Evolutionary conservation across 345 rosid species (phyloP), one percentile per base, ranked within the genome.

Genomic region (Hevea brasiliensis): DNA sequence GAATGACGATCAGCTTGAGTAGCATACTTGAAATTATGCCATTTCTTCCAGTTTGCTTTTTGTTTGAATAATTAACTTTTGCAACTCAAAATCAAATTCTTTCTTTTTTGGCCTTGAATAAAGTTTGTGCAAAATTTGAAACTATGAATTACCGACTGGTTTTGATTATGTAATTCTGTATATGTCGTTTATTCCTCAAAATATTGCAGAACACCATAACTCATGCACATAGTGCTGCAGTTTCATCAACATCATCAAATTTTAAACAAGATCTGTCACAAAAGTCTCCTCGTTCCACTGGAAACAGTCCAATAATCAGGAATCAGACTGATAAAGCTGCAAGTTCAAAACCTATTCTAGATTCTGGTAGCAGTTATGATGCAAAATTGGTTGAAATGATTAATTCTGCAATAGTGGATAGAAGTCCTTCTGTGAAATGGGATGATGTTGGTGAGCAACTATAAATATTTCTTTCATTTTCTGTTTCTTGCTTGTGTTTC

Each of bases 341-440:
- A 66, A 88, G 74, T 77, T 55, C 88, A 23, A 89, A 87, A 79
- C 75, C 88, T 13, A 57, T 32, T 42, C 85, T 84, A 80, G 95
- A 87, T 70, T 71, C 96, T 74, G 86, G 83, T 59, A 82, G 73
- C 75, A 87, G 81, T 21, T 88, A 89, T 40, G 98, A 89, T 42
- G 84, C 87, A 68, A 94, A 94, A 80, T 77, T 94, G 74, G 89
- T 88, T 47, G 97, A 94, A 82, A 92, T 87, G 89, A 92, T 94
- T 80, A 90, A 88, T 80, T 89, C 91, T 59, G 85, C 92, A 10
- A 89, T 94, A 57, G 97, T 94, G 68, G 98, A 94, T 83, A 90
- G 91, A 88, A 94, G 97, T 73, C 98, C 97, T 67, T 85, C 97
- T 21, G 88, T 94, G 73, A 88, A 89, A 65, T 94, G 98, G 98